Percentiles rank a stretch among this genome's conserved stretches.
phyloP scores from a whole-genome alignment of 768 basidiomycete genomes.

The Lentinula lateritia region DNA sequence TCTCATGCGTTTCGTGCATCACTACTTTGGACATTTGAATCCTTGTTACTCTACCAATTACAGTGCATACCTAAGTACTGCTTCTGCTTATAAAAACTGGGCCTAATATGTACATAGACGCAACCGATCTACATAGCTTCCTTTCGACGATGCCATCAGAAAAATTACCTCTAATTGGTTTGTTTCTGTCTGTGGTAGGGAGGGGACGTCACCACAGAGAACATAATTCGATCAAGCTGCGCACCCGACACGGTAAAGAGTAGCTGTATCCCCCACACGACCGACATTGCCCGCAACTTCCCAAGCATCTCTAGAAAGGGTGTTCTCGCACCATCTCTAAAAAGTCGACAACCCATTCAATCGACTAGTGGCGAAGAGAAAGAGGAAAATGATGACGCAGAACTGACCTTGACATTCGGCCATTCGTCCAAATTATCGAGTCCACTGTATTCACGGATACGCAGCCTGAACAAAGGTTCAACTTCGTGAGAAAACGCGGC shows the following conservation, averaged over 20 bases:
- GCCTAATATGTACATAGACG: too few species aligned
- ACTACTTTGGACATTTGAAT: too few species aligned
- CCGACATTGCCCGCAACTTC: slow-evolving; percentile 1
- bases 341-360: not conserved
- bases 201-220: too few species aligned
- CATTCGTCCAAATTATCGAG: slow-evolving; percentile 57
- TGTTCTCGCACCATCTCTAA: slow-evolving; percentile 19
- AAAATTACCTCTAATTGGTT: too few species aligned
- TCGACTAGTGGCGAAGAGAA: too few species aligned
- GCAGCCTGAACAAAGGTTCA: slow-evolving; percentile 39
- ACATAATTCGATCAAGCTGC: too few species aligned
- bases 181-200: too few species aligned
- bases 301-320: slow-evolving; percentile 4
- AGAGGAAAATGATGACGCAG: not conserved
- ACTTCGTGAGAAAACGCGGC: not conserved
- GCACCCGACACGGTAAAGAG: not conserved
- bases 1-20: not conserved
- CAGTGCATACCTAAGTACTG: too few species aligned
- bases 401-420: slow-evolving; percentile 51
- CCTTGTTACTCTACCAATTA: too few species aligned
- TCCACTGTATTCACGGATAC: slow-evolving; percentile 38
- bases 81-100: too few species aligned
- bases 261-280: not conserved
- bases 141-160: too few species aligned
- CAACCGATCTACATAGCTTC: too few species aligned